Evolutionary conservation across 371 early-diverging fungal genomes (phyloP).

Genomic region (Lichtheimia hyalospora): DNA sequence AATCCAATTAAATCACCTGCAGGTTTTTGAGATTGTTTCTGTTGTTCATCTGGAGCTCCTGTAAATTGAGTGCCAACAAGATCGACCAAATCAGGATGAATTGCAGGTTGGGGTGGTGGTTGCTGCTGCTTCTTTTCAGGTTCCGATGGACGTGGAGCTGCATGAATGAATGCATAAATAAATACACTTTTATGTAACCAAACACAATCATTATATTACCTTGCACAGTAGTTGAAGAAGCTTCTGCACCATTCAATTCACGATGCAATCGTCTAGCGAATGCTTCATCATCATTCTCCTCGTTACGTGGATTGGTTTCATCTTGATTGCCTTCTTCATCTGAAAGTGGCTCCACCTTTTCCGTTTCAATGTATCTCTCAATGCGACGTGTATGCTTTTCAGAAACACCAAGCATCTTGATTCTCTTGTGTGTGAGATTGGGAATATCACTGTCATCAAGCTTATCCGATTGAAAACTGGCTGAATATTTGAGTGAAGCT

Average conservation of each 20-base stretch:
- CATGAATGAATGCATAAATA: not conserved
- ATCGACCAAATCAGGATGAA: conserved; percentile 41
- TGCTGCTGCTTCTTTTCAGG: conserved; percentile 31
- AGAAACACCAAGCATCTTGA: conserved; percentile 77
- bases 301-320: conserved; percentile 17
- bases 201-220: conserved; percentile 18
- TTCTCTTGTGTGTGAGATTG: conserved; percentile 70
- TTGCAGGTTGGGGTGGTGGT: conserved; percentile 45
- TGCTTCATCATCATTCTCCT: conserved; percentile 57
- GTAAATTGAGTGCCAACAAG: conserved; percentile 37
- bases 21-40: conserved; percentile 4
- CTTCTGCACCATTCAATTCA: conserved; percentile 45
- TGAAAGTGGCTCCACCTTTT: conserved; percentile 35
- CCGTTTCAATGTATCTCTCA: conserved; percentile 58
- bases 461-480: conserved; percentile 79
- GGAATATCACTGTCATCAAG: conserved; percentile 77
- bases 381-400: conserved; percentile 85
- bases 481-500: conserved; percentile 78
- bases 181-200: not conserved
- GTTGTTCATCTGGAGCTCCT: conserved; percentile 16
- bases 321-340: conserved; percentile 30
- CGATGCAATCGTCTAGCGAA: conserved; percentile 72
- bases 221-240: conserved; percentile 20
- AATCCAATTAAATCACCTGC: conserved; percentile 41
- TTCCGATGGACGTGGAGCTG: no score